Evolutionary conservation across 768 basidiomycete genomes (phyloP).

Genomic region (Coprinopsis sp.): DNA sequence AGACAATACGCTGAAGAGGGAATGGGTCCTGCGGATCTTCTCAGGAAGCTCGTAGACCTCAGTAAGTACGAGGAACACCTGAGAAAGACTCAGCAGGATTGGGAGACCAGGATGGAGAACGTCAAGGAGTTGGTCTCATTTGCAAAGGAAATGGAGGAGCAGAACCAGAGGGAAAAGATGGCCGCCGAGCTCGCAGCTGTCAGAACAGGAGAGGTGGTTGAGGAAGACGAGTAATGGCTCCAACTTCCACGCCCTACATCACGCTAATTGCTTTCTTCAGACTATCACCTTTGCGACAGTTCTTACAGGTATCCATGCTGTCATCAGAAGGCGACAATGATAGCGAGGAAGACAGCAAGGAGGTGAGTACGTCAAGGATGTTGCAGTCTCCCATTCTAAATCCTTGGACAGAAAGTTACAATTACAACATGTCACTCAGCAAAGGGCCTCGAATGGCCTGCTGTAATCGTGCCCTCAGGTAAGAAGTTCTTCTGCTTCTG

Average conservation of each 20-base stretch:
- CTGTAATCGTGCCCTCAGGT: constrained; percentile 78
- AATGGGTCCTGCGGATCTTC: constrained; percentile 55
- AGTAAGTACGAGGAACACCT: constrained; percentile 67
- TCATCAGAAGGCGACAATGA: constrained; percentile 73
- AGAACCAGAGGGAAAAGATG: constrained; percentile 14
- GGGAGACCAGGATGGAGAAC: constrained; percentile 79
- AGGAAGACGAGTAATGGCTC: constrained; percentile 3
- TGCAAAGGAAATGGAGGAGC: constrained; percentile 52
- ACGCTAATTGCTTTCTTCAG: constrained; percentile 4
- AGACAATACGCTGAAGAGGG: constrained; percentile 51
- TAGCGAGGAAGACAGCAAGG: constrained; percentile 23
- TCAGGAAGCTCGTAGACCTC: constrained; percentile 50
- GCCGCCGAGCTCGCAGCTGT: constrained; percentile 6
- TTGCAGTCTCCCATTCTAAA: not conserved
- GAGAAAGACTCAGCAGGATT: constrained; percentile 67
- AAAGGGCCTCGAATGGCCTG: constrained; percentile 91
- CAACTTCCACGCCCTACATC: not conserved
- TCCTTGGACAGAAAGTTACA: constrained; percentile 60
- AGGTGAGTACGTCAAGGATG: constrained; percentile 6
- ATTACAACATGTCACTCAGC: constrained; percentile 86
- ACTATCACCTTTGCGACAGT: constrained; percentile 59
- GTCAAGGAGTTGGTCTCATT: constrained; percentile 81
- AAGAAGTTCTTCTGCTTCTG: constrained; percentile 6
- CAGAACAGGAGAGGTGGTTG: constrained; percentile 11
- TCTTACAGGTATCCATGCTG: constrained; percentile 78